Conservation (phyloP, 129 eudicot species). For the Centella asiatica region DNA sequence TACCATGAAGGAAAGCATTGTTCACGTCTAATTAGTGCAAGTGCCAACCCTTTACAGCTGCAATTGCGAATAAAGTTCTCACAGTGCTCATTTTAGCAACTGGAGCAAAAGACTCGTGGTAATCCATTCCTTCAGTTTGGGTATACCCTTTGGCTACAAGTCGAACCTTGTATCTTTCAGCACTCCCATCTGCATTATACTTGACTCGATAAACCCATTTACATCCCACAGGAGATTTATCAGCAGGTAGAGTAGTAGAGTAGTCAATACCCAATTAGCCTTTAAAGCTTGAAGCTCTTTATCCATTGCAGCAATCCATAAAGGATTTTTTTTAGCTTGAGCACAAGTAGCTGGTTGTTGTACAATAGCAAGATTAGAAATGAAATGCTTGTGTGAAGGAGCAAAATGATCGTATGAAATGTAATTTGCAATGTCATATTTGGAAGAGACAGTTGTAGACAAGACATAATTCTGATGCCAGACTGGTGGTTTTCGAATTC, state of each 20-base stretch:
- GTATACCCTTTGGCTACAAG: background rate
- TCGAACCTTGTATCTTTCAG: background rate
- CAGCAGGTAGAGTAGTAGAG: background rate
- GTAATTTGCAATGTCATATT: background rate
- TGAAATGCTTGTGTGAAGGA: background rate
- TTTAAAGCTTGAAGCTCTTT: background rate
- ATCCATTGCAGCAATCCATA: background rate
- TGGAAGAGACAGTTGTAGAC: background rate
- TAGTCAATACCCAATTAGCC: background rate
- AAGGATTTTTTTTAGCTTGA: background rate
- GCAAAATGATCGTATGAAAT: background rate
- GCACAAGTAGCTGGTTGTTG: background rate
- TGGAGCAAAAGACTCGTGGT: background rate
- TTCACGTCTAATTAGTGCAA: background rate
- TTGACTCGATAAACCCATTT: background rate
- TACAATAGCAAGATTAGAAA: background rate
- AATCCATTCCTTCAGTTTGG: background rate
- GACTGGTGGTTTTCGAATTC: background rate
- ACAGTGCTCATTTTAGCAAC: background rate
- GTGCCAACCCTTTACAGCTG: background rate
- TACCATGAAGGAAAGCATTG: background rate
- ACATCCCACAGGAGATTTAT: background rate
- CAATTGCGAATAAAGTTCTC: background rate
- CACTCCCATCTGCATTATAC: background rate
- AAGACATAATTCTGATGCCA: background rate